phyloP scores from a whole-genome alignment of 2,329 filamentous ascomycete genomes.

The Akanthomyces muscarius region DNA sequence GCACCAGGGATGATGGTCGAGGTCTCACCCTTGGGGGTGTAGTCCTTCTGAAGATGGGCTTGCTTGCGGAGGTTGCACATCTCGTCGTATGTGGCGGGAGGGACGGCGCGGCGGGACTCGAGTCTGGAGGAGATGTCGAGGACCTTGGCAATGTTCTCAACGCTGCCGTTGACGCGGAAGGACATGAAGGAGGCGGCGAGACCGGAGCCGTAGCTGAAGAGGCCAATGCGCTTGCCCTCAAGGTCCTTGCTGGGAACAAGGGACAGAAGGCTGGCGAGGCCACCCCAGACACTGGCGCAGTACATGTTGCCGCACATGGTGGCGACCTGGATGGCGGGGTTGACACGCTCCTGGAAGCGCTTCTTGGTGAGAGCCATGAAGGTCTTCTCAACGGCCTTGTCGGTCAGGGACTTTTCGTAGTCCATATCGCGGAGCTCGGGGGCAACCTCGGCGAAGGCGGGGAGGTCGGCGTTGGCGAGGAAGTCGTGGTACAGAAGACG shows the following conservation, averaged over 20 bases:
- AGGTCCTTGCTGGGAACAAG: constrained; percentile 60
- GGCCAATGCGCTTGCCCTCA: constrained; percentile 66
- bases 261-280: constrained; percentile 66
- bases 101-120: constrained; percentile 59
- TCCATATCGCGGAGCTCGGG: constrained; percentile 73
- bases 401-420: constrained; percentile 72
- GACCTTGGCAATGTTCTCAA: constrained; percentile 61
- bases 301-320: constrained; percentile 70
- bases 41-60: constrained; percentile 79
- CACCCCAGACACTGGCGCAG: constrained; percentile 70
- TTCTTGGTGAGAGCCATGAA: constrained; percentile 84
- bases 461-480: constrained; percentile 62
- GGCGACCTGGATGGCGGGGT: constrained; percentile 68
- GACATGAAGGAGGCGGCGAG: constrained; percentile 69
- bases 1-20: constrained; percentile 63
- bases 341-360: constrained; percentile 73
- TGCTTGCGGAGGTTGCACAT: constrained; percentile 79
- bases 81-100: constrained; percentile 72
- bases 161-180: constrained; percentile 68
- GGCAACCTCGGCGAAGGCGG: constrained; percentile 69
- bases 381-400: constrained; percentile 82
- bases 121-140: constrained; percentile 68
- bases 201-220: constrained; percentile 79
- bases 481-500: constrained; percentile 85
- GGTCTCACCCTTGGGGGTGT: constrained; percentile 62